These are phyloP conservation scores for Triticum dicoccoides DNA, from an alignment of 176 grass and related monocot species.

Conservation along the genomic window DNA sequence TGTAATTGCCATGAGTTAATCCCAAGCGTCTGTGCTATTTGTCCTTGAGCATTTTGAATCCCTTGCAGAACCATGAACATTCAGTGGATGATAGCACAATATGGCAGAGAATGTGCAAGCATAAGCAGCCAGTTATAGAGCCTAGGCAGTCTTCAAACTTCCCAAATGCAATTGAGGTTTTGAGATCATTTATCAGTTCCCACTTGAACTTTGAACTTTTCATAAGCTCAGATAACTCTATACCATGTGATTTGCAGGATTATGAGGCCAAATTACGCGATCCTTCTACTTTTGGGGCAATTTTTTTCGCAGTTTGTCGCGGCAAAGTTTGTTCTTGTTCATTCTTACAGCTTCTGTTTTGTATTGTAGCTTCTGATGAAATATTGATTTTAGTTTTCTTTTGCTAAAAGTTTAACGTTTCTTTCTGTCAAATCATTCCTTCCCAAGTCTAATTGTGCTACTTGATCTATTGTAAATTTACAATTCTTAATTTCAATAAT, in stretches of 20 bases:
- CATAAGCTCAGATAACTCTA: conserved; percentile 24
- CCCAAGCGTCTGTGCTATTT: conserved; percentile 25
- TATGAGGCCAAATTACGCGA: conserved; percentile 74
- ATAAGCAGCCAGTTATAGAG: conserved; percentile 93
- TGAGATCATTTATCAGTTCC: conserved; percentile 23
- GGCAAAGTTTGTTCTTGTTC: conserved; percentile 77
- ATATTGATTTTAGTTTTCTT: conserved; percentile 31
- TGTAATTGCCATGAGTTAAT: conserved; percentile 12
- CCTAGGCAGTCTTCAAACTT: conserved; percentile 92
- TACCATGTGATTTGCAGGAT: conserved; percentile 62
- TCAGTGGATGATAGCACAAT: conserved; percentile 67
- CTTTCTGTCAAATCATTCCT: neutral
- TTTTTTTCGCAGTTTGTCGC: conserved; percentile 98
- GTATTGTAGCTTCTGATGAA: conserved; percentile 15
- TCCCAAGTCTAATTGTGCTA: neutral
- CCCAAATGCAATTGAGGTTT: conserved; percentile 87
- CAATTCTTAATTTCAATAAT: conserved; percentile 8
- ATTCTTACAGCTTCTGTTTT: conserved; percentile 30
- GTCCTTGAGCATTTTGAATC: conserved; percentile 24
- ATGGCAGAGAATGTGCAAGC: conserved; percentile 91
- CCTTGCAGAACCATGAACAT: conserved; percentile 70
- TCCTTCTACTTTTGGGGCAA: conserved; percentile 74
- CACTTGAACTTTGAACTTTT: conserved; percentile 21
- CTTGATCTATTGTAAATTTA: conserved; percentile 11
- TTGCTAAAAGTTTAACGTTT: neutral